Evolutionary conservation across 163 green algal species (phyloP), one percentile per base, ranked within the genome.

Genomic region (Volvox carteri): DNA sequence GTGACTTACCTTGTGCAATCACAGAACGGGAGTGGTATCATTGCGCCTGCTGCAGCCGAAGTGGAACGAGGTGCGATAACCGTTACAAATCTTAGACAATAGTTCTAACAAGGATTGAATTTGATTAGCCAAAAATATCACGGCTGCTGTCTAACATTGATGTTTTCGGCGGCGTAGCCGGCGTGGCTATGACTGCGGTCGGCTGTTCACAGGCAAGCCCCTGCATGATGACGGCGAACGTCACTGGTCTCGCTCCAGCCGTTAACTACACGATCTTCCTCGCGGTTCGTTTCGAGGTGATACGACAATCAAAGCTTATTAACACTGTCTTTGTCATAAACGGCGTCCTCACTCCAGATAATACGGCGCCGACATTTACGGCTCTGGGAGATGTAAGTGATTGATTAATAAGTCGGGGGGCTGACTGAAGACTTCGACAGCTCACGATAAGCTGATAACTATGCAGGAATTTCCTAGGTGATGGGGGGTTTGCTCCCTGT

Each of bases 251-350:
- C 23, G 8, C 30, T 4, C 87, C 90, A 2, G 92, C 90, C 56
- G 90, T 87, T 35, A 93, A 93, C 90, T 94, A 94, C 85, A 90
- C 80, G 16, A 28, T 92, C 52, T 90, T 89, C 28, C 35, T 90
- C 42, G 77, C 91, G 52, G 91, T 93, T 12, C 62, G 89, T 23
- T 84, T 78, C 25, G 65, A 75, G 65, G 65, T 75, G 30, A 19
- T 21, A 9, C 65, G 41, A 28, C 72, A 84, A n/a, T 68, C 84
- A 12, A 62, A 42, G 48, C 84, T 89, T 33, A 35, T 89, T 4
- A 68, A 11, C 52, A 89, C 84, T 28, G 52, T 84, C 33, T 42
- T 84, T 28, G 84, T 84, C 9, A 68, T 93, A 14, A 90, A n/a
- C 8, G 79, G 92, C 23, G 54, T 93, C 33, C 90, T 94, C 4